These are phyloP conservation scores for Amauroascus niger DNA, from an alignment of 2,329 filamentous ascomycete genomes.

Conservation along the genomic window DNA sequence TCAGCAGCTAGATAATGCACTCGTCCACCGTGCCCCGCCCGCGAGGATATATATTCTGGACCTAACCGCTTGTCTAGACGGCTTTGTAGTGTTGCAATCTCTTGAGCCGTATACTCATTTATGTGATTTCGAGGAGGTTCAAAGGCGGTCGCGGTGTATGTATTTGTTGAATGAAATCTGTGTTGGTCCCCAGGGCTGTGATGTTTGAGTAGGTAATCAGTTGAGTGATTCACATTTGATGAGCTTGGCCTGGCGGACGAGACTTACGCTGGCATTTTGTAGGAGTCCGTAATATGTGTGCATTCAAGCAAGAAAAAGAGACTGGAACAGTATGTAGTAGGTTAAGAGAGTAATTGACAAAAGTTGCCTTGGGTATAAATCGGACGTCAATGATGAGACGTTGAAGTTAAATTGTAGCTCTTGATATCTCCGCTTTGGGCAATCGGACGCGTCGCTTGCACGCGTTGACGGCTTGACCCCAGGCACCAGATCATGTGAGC, in stretches of 20 bases:
- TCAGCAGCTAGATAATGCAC: slow-evolving; percentile 94
- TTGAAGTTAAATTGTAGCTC: neutral
- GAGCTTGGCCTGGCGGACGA: neutral
- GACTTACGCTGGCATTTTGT: slow-evolving; percentile 42
- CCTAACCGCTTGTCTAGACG: slow-evolving; percentile 88
- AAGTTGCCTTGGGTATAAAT: neutral
- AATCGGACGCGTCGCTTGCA: slow-evolving; percentile 1
- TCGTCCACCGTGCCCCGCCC: slow-evolving; percentile 70
- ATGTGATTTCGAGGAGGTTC: slow-evolving; percentile 60
- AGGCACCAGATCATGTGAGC: slow-evolving; percentile 2
- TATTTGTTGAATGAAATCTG: slow-evolving; percentile 37
- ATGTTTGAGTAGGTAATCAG: neutral
- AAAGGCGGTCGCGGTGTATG: slow-evolving; percentile 61
- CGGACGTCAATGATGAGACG: neutral
- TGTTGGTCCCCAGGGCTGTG: slow-evolving; percentile 61
- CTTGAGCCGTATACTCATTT: slow-evolving; percentile 72
- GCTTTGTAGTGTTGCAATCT: slow-evolving; percentile 79
- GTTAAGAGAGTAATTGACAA: neutral
- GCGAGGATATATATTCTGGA: slow-evolving; percentile 86
- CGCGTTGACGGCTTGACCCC: neutral
- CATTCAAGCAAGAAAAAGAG: neutral
- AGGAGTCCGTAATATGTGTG: neutral
- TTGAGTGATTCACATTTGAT: neutral
- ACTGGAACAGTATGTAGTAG: no score
- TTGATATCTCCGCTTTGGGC: slow-evolving; percentile 1